These are phyloP conservation scores for Cladosporium sp. DNA, from an alignment of 2,329 filamentous ascomycete genomes.

Conservation along the genomic window DNA sequence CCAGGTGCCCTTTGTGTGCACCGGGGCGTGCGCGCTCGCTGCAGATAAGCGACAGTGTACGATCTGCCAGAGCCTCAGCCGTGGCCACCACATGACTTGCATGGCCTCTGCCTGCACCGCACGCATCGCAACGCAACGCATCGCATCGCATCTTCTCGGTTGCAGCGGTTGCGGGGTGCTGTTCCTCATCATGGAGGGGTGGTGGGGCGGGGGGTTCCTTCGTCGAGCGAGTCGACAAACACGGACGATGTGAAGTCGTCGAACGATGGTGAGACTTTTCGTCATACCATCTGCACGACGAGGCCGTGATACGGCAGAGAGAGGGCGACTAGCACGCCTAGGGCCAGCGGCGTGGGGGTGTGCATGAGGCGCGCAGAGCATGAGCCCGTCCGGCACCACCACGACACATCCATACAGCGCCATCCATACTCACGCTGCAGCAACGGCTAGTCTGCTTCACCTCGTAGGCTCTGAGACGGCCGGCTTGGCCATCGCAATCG, in stretches of 20 bases:
- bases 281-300: slow-evolving; percentile 10
- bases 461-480: neutral
- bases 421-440: neutral
- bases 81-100: slow-evolving; percentile 10
- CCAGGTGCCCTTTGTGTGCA: neutral
- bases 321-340: slow-evolving; percentile 3
- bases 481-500: slow-evolving; percentile 12
- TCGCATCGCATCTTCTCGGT: slow-evolving; percentile 8
- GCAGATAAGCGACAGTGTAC: slow-evolving; percentile 9
- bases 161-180: slow-evolving; percentile 15
- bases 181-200: neutral
- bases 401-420: neutral
- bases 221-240: neutral
- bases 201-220: slow-evolving; percentile 2
- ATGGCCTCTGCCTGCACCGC: neutral
- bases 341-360: slow-evolving; percentile 11
- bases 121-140: neutral
- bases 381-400: slow-evolving; percentile 14
- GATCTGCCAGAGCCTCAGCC: slow-evolving; percentile 8
- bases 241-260: slow-evolving; percentile 3
- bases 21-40: slow-evolving; percentile 2
- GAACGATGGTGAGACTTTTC: slow-evolving; percentile 15
- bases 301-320: slow-evolving; percentile 5
- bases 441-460: neutral
- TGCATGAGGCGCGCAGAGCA: slow-evolving; percentile 1